Evolutionary conservation across 805 yeast species (phyloP).

Genomic region (Lipomyces yamanashiensis): DNA sequence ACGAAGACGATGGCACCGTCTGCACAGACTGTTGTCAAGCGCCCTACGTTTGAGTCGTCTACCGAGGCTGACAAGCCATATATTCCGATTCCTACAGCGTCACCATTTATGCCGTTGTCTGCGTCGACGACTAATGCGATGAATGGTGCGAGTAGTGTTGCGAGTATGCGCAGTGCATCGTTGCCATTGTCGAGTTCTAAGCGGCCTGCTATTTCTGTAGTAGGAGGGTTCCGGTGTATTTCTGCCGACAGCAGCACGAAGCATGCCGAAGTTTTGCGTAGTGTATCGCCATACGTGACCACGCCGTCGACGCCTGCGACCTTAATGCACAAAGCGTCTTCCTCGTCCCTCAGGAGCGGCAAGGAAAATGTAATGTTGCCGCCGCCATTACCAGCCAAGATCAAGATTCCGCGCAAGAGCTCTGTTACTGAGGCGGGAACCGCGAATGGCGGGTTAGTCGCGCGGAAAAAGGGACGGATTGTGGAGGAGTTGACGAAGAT

Average conservation of each 20-base stretch:
- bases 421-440: background rate
- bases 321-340: conserved; percentile 1
- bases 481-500: conserved; percentile 35
- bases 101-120: conserved; percentile 10
- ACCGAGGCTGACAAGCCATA: conserved; percentile 24
- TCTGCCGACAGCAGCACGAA: conserved; percentile 23
- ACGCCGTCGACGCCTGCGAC: conserved; percentile 15
- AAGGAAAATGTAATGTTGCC: conserved; percentile 17
- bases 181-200: conserved; percentile 17
- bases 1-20: conserved; percentile 3
- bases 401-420: background rate
- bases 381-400: conserved; percentile 25
- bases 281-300: conserved; percentile 33
- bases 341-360: conserved; percentile 1
- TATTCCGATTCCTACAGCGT: conserved; percentile 25
- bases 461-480: conserved; percentile 32
- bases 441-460: background rate
- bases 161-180: conserved; percentile 1
- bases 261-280: conserved; percentile 27
- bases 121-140: background rate
- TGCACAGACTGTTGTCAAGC: background rate
- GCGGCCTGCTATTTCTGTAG: conserved; percentile 22
- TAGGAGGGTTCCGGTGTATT: conserved; percentile 35
- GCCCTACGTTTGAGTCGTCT: conserved; percentile 13
- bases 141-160: background rate